Evolutionary conservation across 164 flowering plant genomes (phyloP).

Genomic region (Paratinospora sagittata): DNA sequence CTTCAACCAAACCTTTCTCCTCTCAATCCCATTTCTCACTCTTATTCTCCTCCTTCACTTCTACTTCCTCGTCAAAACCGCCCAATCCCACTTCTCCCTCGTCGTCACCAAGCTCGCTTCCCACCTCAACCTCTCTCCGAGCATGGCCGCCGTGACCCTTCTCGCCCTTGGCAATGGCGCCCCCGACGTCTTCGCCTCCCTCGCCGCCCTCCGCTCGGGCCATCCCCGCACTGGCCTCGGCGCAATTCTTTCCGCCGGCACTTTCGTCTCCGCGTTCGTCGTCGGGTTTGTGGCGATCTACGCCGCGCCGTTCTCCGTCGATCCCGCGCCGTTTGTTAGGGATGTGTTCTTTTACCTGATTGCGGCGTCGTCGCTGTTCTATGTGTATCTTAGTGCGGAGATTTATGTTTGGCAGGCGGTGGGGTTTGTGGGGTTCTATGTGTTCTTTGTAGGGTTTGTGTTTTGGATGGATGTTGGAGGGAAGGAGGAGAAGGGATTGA

Average conservation of each 20-base stretch:
- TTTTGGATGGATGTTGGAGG: constrained; percentile 90
- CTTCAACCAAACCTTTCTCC: constrained; percentile 32
- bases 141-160: constrained; percentile 91
- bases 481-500: constrained; percentile 16
- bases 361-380: constrained; percentile 61
- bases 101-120: constrained; percentile 63
- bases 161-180: constrained; percentile 97
- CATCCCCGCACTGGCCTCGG: constrained; percentile 81
- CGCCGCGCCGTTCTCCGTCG: constrained; percentile 73
- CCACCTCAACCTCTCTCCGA: constrained; percentile 59
- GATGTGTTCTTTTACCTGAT: constrained; percentile 79
- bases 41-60: constrained; percentile 45
- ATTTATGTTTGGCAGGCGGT: constrained; percentile 89
- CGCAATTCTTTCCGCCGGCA: constrained; percentile 82
- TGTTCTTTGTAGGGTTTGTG: constrained; percentile 86
- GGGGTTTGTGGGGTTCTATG: constrained; percentile 85
- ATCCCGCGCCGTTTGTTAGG: constrained; percentile 65
- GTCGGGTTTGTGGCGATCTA: constrained; percentile 90
- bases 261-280: constrained; percentile 84
- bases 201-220: constrained; percentile 70
- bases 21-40: constrained; percentile 53
- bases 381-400: constrained; percentile 84
- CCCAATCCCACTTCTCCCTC: constrained; percentile 57
- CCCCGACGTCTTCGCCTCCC: constrained; percentile 83
- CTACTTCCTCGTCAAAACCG: constrained; percentile 54